Base-by-base conservation (phyloP, 305 asterid genomes). In the Petunia hybrid region DNA sequence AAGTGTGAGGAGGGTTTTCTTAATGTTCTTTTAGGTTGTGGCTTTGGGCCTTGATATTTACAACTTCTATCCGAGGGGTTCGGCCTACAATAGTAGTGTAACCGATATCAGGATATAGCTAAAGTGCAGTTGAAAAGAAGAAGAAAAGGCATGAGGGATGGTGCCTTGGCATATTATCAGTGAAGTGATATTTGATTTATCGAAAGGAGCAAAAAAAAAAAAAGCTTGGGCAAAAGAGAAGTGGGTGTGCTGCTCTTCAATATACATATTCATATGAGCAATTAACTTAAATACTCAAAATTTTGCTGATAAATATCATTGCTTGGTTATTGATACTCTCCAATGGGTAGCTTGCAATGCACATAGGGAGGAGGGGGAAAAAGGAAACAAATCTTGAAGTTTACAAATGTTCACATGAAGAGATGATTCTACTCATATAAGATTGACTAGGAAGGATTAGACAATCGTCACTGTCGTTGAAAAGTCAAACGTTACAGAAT, bases 251-350 rank as follows among this genome's bases (percentile, higher is more conserved):
- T 68, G 8, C 57, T 69, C 5, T 40, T 69, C 76, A 42, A 42
- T 22, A 16, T 68, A 42, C 16, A 68, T 42, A 51, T 39, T 36
- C 56, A 55, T 42, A 42, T 68, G 55, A 42, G 12, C 38, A 68
- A 41, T 43, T 68, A n/a, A 68, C 57, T 70, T 41, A 70, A 67
- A 22, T 70, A 70, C 10, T 45, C 60, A 70, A 22, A 69, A 8
- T 10, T 45, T 22, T 45, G 22, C 59, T 45, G 42, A 45, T 70
- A 46, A 57, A 43, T 70, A 41, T 22, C 41, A 70, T 70, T 31
- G 6, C 12, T 70, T 45, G 77, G 42, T 1, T 16, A 4, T 9
- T 70, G 60, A 70, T 70, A 9, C 60, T 22, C 51, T 14, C 42
- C 9, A 69, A 69, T 45, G 57, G 40, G 8, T 46, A 70, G 59